These are phyloP conservation scores for Isabelozyma rhagii DNA, from an alignment of 805 yeast genomes.

Conservation along the genomic window DNA sequence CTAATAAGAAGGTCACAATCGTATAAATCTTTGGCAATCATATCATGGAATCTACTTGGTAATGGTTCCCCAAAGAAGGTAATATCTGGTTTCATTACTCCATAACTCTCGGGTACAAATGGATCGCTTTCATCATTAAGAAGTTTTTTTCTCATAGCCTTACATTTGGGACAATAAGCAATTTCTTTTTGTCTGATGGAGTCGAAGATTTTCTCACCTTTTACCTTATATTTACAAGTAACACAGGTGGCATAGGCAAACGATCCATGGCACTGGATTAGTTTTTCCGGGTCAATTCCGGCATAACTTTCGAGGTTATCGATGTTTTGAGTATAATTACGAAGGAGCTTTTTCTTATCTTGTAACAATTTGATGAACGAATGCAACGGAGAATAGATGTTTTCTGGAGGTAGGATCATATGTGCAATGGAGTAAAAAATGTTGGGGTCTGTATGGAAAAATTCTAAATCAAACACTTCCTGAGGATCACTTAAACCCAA, in stretches of 20 bases:
- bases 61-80: slow-evolving; percentile 79
- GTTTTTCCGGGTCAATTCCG: slow-evolving; percentile 46
- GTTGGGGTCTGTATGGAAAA: slow-evolving; percentile 35
- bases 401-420: slow-evolving; percentile 41
- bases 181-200: slow-evolving; percentile 44
- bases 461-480: slow-evolving; percentile 40
- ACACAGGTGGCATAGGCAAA: slow-evolving; percentile 71
- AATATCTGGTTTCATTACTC: slow-evolving; percentile 84
- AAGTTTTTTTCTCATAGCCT: slow-evolving; percentile 13
- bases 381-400: slow-evolving; percentile 36
- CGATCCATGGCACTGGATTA: slow-evolving; percentile 85
- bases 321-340: slow-evolving; percentile 45
- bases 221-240: slow-evolving; percentile 62
- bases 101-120: slow-evolving; percentile 22
- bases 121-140: slow-evolving; percentile 20
- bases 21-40: slow-evolving; percentile 48
- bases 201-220: slow-evolving; percentile 45
- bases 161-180: slow-evolving; percentile 53
- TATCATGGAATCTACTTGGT: slow-evolving; percentile 37
- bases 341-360: slow-evolving; percentile 31
- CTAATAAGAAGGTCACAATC: slow-evolving; percentile 77
- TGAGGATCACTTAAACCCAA: slow-evolving; percentile 43
- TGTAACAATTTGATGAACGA: slow-evolving; percentile 35
- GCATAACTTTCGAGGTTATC: slow-evolving; percentile 49
- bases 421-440: slow-evolving; percentile 42